A percentile compares a stretch with the other conserved stretches of the same genome.
phyloP scores from a whole-genome alignment of 2,329 filamentous ascomycete genomes.

The Aspergillus sp. region DNA sequence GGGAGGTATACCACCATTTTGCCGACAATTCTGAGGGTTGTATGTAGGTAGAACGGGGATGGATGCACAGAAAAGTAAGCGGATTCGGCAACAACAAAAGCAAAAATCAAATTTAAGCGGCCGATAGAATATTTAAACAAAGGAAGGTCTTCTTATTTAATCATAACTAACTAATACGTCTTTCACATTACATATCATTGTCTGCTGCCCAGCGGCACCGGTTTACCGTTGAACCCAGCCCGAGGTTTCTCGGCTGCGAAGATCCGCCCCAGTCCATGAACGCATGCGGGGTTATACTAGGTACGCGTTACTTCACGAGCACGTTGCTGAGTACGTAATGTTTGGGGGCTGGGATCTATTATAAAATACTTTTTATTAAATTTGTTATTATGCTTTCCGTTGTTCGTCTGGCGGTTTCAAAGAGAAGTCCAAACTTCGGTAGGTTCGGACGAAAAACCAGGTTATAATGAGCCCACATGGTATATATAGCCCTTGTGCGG shows the following conservation, averaged over 20 bases:
- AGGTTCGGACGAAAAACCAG: no score
- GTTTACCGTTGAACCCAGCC: background rate
- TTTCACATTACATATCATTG: background rate
- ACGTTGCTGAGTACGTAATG: background rate
- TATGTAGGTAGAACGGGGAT: background rate
- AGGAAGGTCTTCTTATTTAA: background rate
- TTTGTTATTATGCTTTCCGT: background rate
- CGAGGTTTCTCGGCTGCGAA: slow-evolving; percentile 14
- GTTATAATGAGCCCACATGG: no score
- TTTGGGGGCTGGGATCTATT: background rate
- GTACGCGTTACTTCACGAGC: no score
- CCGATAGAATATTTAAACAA: background rate
- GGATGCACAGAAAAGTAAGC: background rate
- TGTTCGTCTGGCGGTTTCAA: background rate
- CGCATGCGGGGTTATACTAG: slow-evolving; percentile 5
- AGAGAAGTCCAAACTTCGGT: background rate
- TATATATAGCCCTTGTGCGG: no score
- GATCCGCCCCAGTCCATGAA: background rate
- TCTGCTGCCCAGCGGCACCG: slow-evolving; percentile 1
- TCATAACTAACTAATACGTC: background rate
- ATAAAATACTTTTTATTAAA: background rate
- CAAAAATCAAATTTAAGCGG: background rate
- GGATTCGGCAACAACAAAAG: background rate
- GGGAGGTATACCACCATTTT: slow-evolving; percentile 17
- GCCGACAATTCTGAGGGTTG: background rate